These are phyloP conservation scores for Cryptococcus wingfieldii DNA, from an alignment of 1,284 basidiomycete genomes.

Conservation along the genomic window DNA sequence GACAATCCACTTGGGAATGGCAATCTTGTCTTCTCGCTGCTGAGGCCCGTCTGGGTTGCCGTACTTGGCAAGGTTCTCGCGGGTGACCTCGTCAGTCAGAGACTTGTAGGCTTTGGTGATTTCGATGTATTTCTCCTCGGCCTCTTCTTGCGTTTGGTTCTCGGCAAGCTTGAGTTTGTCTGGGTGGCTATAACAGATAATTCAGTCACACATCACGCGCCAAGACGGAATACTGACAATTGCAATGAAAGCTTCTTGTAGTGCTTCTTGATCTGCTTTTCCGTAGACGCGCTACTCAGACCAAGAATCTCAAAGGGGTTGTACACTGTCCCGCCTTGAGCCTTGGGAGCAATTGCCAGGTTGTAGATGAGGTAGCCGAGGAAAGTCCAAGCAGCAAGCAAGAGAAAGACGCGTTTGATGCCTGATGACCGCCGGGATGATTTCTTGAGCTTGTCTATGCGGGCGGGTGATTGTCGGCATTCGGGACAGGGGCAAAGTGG, in stretches of 20 bases:
- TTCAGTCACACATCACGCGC: background rate
- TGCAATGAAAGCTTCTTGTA: slow-evolving; percentile 89
- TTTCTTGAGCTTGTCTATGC: slow-evolving; percentile 10
- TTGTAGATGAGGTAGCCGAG: slow-evolving; percentile 67
- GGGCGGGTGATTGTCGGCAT: slow-evolving; percentile 19
- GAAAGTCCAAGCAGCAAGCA: slow-evolving; percentile 69
- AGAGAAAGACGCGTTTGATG: slow-evolving; percentile 53
- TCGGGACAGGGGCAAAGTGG: slow-evolving; percentile 34
- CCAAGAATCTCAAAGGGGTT: slow-evolving; percentile 94
- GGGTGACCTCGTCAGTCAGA: slow-evolving; percentile 89
- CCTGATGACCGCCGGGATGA: slow-evolving; percentile 5
- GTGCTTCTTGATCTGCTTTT: slow-evolving; percentile 94
- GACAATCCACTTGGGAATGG: slow-evolving; percentile 89
- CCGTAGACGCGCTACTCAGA: slow-evolving; percentile 62
- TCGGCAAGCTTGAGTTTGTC: slow-evolving; percentile 85
- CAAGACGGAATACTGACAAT: slow-evolving; percentile 58
- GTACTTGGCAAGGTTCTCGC: slow-evolving; percentile 84
- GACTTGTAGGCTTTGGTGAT: slow-evolving; percentile 98
- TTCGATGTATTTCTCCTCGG: slow-evolving; percentile 82
- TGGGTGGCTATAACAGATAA: slow-evolving; percentile 65
- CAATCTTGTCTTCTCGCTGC: slow-evolving; percentile 92
- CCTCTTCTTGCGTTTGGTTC: slow-evolving; percentile 86
- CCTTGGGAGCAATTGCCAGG: slow-evolving; percentile 57
- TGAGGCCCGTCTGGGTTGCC: slow-evolving; percentile 97
- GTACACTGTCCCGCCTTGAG: slow-evolving; percentile 67